Base-by-base conservation (phyloP, 306 rosid genomes). In the Psophocarpus tetragonolobus region DNA sequence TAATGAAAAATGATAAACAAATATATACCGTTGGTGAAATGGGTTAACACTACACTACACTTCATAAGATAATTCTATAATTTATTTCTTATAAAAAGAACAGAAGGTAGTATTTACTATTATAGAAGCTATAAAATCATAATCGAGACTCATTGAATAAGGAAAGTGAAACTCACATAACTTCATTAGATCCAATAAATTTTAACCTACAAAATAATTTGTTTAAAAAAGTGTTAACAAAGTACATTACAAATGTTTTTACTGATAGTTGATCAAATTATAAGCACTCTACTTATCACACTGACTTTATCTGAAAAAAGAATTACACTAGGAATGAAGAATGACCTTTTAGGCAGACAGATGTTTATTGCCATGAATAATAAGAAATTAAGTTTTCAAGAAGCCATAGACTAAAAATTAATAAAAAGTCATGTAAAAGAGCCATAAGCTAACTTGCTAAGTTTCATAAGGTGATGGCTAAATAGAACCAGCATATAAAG, bases 401-500 rank as follows among this genome's bases (percentile, higher is more conserved):
- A 68, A 38, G 66, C 79, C 75, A 71, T 24, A 39, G 18, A 58
- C 53, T 44, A 71, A 70, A 17, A 30, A 62, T 45, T 50, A 57
- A 32, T 7, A 81, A 68, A 47, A 60, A 70, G 29, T 15, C 64
- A 45, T 27, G 62, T 44, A 17, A 68, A 68, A 30, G 8, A 61
- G 54, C 62, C 76, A 70, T 41, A 61, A 64, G 62, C 81, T 66
- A 41, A 68, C 81, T 67, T 36, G 75, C 58, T 76, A 51, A 51
- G 69, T 72, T 51, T 76, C 84, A 79, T 11, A 47, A 75, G 45
- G 74, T 38, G 62, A 36, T 24, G 58, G 66, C 73, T 38, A 47
- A 74, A 77, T 21, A 62, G 50, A 82, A 78, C 56, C 75, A 42
- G 44, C 38, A 66, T 38, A 58, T 53, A 56, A 41, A 35, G 65